Evolutionary conservation across 2,329 filamentous ascomycete species (phyloP).

Genomic region (Fusarium sp.): DNA sequence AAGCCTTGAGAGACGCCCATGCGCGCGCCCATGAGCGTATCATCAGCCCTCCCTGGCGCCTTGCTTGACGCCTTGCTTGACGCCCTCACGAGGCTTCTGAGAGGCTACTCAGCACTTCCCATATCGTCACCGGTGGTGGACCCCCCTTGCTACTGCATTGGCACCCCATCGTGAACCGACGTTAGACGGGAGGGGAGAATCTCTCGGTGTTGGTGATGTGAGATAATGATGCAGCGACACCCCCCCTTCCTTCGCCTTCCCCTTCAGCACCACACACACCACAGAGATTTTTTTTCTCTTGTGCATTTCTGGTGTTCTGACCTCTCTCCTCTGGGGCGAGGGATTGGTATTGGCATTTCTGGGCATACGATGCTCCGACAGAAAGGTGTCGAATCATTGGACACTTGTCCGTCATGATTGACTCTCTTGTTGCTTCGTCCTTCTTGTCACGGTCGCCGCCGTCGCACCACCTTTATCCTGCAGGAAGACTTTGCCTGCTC

Average conservation of each 20-base stretch:
- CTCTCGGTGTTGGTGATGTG: conserved; percentile 9
- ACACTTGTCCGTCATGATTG: conserved; percentile 11
- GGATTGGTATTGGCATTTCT: conserved; percentile 39
- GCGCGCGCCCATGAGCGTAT: conserved; percentile 22
- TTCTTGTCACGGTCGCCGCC: conserved; percentile 18
- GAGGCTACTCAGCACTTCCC: conserved; percentile 25
- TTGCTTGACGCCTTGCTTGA: conserved; percentile 26
- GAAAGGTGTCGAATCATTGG: conserved; percentile 34
- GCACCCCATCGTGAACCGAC: conserved; percentile 36
- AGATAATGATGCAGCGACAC: conserved; percentile 7
- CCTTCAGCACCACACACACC: conserved; percentile 21
- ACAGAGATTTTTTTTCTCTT: conserved; percentile 12
- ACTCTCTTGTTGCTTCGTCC: conserved; percentile 25
- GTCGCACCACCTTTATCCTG: conserved; percentile 24
- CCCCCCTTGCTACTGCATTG: conserved; percentile 20
- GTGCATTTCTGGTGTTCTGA: conserved; percentile 14
- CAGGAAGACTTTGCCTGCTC: conserved; percentile 18
- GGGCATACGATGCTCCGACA: conserved; percentile 30
- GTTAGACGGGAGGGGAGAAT: conserved; percentile 32
- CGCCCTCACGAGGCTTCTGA: conserved; percentile 23
- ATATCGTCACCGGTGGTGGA: conserved; percentile 36
- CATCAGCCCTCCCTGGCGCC: conserved; percentile 23
- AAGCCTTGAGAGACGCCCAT: conserved; percentile 36
- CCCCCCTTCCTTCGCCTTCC: conserved; percentile 18
- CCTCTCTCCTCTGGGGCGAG: conserved; percentile 14